Percentiles rank a stretch among this genome's conserved stretches.
Conservation (phyloP, 495 filamentous ascomycete genomes). For the Penicillium salamii region DNA sequence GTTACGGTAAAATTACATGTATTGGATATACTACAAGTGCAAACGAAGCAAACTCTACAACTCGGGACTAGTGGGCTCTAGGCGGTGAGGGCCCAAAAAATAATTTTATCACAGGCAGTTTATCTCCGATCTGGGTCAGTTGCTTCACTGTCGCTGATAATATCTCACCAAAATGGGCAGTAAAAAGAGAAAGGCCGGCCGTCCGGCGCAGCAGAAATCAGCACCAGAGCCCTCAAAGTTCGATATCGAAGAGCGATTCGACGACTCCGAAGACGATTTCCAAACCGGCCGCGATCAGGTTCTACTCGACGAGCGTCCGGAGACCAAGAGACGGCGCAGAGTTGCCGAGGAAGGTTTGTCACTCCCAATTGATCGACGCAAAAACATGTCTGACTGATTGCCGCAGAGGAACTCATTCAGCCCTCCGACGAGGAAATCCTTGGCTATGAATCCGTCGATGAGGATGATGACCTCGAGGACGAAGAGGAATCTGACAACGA, state of each 20-base stretch:
- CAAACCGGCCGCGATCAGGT: slow-evolving; percentile 79
- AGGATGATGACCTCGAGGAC: slow-evolving; percentile 53
- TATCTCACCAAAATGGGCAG: slow-evolving; percentile 57
- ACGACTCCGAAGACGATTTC: slow-evolving; percentile 91
- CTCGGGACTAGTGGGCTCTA: slow-evolving; percentile 11
- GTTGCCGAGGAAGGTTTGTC: slow-evolving; percentile 59
- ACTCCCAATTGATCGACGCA: not conserved
- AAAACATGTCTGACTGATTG: slow-evolving; percentile 13
- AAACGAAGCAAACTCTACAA: slow-evolving; percentile 23
- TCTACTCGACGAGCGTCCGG: slow-evolving; percentile 74
- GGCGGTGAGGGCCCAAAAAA: slow-evolving; percentile 40
- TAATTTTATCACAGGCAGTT: slow-evolving; percentile 33
- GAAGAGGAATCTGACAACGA: slow-evolving; percentile 44
- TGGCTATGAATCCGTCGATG: slow-evolving; percentile 53
- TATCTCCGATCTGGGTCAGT: slow-evolving; percentile 4
- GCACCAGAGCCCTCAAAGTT: slow-evolving; percentile 36
- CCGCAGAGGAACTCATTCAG: slow-evolving; percentile 57
- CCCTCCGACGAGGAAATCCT: slow-evolving; percentile 88
- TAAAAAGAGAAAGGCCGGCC: slow-evolving; percentile 75
- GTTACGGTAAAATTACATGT: slow-evolving; percentile 11
- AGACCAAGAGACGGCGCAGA: slow-evolving; percentile 70
- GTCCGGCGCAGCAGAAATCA: slow-evolving; percentile 48
- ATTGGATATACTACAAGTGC: slow-evolving; percentile 12
- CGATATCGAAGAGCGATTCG: slow-evolving; percentile 75
- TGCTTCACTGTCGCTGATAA: slow-evolving; percentile 1